A percentile compares a stretch with the other conserved stretches of the same genome.
Conservation (phyloP, 495 filamentous ascomycete species). For the Hyaloscypha hepaticicola region DNA sequence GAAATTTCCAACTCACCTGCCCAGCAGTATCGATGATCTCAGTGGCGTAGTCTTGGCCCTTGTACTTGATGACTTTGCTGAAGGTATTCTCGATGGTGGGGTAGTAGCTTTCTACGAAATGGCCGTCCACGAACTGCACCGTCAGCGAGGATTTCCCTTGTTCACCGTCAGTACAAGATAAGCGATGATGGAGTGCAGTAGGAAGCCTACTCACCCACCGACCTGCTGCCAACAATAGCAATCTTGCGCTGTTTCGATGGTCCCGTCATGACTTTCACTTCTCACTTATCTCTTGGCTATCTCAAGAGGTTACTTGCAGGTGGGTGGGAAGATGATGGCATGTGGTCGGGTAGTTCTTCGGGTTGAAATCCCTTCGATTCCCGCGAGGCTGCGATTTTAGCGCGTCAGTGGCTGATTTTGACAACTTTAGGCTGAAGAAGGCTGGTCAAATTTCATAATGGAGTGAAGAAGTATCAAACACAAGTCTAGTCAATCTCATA, state of each 20-base stretch:
- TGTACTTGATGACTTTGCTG: constrained; percentile 87
- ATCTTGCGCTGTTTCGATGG: constrained; percentile 95
- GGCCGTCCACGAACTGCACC: constrained; percentile 94
- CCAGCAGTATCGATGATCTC: constrained; percentile 99
- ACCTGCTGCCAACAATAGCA: constrained; percentile 95
- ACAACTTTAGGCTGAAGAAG: not conserved
- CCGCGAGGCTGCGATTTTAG: not conserved
- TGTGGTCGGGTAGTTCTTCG: not conserved
- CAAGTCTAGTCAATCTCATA: no score
- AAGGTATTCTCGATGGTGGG: constrained; percentile 99
- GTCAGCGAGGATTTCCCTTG: constrained; percentile 96
- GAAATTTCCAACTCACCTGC: constrained; percentile 62
- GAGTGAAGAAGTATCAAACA: no score
- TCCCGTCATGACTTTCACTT: constrained; percentile 59
- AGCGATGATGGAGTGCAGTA: not conserved
- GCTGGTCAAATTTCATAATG: not conserved
- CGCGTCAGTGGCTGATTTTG: not conserved
- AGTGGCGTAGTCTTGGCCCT: constrained; percentile 89
- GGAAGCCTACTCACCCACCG: constrained; percentile 70
- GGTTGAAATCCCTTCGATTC: not conserved
- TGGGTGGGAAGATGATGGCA: not conserved
- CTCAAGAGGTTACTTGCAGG: not conserved
- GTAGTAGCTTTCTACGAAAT: constrained; percentile 99
- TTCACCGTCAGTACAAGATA: not conserved
- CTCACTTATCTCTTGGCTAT: not conserved